Evolutionary conservation across 139 green algal genomes (phyloP), one percentile per base, ranked within the genome.

Genomic region (Zygnema circumcarinatum): DNA sequence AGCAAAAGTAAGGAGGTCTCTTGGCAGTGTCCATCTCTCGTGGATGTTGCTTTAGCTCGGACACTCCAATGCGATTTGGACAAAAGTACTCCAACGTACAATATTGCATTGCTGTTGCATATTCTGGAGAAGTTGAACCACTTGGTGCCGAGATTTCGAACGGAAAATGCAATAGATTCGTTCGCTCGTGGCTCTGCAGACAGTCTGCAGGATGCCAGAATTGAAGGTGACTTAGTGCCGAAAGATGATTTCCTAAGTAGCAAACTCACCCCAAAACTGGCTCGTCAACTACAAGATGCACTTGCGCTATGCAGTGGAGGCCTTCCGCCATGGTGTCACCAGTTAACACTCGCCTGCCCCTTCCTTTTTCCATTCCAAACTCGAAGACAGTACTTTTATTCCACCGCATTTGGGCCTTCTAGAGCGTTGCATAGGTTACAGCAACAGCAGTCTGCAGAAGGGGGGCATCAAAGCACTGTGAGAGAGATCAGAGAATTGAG

Each of bases 311-410:
- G 96, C 86, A 94, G 93, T 22, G 93, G 92, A 21, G 88, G 91
- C 38, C 91, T 98, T 67, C 96, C 96, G 2, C 32, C 76, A 22
- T 99, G 96, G 96, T 95, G 92, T 89, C 53, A 67, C 20, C 68
- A 92, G 74, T 92, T 99, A 38, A 92, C 94, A 7, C 36, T 56
- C 20, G 74, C 81, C 2, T 92, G 82, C 87, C 91, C 89, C 40
- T 97, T 95, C 92, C 92, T 99, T 69, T 98, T 99, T 81, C 96
- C 96, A 20, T 98, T 99, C 80, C 94, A 97, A 76, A 69, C 94
- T 38, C 93, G 84, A 22, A 53, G 78, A 29, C 91, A 94, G 75
- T 96, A 96, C 92, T 98, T 98, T 78, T 94, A 98, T 90, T 95
- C 86, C 90, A 98, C 96, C 22, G 92, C 94, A 3, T 96, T 98